phyloP scores from a whole-genome alignment of 805 yeast species.

The Sugiyamaella smithiae region DNA sequence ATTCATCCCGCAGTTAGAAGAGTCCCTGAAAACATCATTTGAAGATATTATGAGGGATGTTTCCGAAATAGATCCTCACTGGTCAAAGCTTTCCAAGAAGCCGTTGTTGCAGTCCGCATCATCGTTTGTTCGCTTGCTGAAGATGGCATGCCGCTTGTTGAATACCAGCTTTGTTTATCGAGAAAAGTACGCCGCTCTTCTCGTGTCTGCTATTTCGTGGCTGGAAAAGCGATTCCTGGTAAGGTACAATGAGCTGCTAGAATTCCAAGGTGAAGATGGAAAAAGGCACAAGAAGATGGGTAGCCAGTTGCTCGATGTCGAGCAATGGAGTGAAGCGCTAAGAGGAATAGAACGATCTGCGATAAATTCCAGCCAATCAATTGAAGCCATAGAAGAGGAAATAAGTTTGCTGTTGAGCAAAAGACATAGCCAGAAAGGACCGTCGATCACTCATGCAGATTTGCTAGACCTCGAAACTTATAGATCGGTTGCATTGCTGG shows the following conservation, averaged over 20 bases:
- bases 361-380: neutral
- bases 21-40: slow-evolving; percentile 52
- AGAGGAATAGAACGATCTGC: neutral
- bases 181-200: slow-evolving; percentile 46
- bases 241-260: slow-evolving; percentile 20
- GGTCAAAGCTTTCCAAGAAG: slow-evolving; percentile 28
- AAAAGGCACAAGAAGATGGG: slow-evolving; percentile 11
- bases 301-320: slow-evolving; percentile 13
- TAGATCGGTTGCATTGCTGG: slow-evolving; percentile 50
- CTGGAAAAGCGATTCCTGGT: slow-evolving; percentile 16
- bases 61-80: slow-evolving; percentile 35
- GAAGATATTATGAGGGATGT: slow-evolving; percentile 44
- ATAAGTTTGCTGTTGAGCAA: slow-evolving; percentile 22
- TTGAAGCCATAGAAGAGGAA: slow-evolving; percentile 23
- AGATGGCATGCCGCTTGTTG: slow-evolving; percentile 48
- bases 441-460: slow-evolving; percentile 45
- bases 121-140: slow-evolving; percentile 47
- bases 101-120: slow-evolving; percentile 42
- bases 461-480: slow-evolving; percentile 52
- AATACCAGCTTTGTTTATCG: slow-evolving; percentile 62
- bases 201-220: slow-evolving; percentile 30
- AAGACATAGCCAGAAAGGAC: slow-evolving; percentile 18
- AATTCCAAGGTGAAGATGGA: slow-evolving; percentile 15
- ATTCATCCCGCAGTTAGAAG: slow-evolving; percentile 63
- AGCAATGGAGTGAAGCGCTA: neutral